Conservation (phyloP, 2,329 filamentous ascomycete genomes). For the Ciborinia camelliae region DNA sequence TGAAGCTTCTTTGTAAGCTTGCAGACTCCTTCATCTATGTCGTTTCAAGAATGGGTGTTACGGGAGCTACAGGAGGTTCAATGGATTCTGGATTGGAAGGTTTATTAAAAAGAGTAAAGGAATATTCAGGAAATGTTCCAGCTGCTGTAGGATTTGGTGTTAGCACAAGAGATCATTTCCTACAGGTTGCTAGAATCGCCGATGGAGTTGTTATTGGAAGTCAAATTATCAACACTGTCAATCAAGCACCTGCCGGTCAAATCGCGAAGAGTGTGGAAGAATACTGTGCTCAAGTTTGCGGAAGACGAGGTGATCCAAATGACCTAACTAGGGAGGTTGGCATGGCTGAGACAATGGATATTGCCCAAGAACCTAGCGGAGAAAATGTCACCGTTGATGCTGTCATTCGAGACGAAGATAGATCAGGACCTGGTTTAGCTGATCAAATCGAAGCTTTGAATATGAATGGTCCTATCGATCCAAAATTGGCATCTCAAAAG, state of each 20-base stretch:
- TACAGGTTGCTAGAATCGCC: constrained; percentile 76
- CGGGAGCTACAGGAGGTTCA: constrained; percentile 73
- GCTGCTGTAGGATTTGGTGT: constrained; percentile 95
- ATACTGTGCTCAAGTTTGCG: constrained; percentile 75
- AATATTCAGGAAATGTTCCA: constrained; percentile 85
- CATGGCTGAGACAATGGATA: constrained; percentile 64
- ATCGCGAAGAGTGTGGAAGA: constrained; percentile 73
- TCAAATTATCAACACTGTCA: constrained; percentile 83
- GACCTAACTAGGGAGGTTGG: constrained; percentile 60
- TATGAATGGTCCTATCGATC: constrained; percentile 44
- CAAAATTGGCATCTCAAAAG: constrained; percentile 67
- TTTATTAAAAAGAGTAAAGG: constrained; percentile 80
- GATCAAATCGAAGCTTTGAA: constrained; percentile 70
- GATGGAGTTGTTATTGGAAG: constrained; percentile 97
- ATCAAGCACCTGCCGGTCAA: constrained; percentile 62
- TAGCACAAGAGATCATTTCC: constrained; percentile 90
- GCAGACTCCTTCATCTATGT: constrained; percentile 99
- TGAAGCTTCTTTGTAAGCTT: constrained; percentile 94
- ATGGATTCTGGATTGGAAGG: constrained; percentile 79
- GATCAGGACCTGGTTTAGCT: constrained; percentile 31
- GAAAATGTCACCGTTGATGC: constrained; percentile 63
- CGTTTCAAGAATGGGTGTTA: constrained; percentile 95
- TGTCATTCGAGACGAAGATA: constrained; percentile 50
- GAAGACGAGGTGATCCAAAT: constrained; percentile 45
- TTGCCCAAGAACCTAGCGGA: constrained; percentile 56